Percentiles rank a stretch among this genome's conserved stretches.
phyloP scores from a whole-genome alignment of 371 early-diverging fungal genomes.

The Encephalitozoon cuniculi region DNA sequence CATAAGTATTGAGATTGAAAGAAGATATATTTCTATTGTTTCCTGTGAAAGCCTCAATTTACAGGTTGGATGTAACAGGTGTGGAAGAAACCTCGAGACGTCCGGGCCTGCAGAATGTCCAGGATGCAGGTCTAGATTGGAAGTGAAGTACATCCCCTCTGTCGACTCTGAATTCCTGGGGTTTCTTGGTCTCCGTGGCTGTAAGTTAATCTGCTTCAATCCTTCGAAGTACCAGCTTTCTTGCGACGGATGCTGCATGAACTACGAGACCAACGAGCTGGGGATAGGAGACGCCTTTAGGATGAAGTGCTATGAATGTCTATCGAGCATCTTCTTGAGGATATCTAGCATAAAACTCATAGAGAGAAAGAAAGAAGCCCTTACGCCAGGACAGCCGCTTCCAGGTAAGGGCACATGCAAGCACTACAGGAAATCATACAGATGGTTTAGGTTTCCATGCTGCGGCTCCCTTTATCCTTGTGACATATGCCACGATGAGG shows the following conservation, averaged over 20 bases:
- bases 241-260: constrained; percentile 31
- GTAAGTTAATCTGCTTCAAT: constrained; percentile 31
- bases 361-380: constrained; percentile 59
- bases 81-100: neutral
- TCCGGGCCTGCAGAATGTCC: neutral
- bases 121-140: constrained; percentile 25
- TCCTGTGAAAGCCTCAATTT: constrained; percentile 17
- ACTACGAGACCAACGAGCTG: constrained; percentile 32
- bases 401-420: constrained; percentile 70
- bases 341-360: constrained; percentile 65
- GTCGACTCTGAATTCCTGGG: constrained; percentile 28
- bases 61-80: constrained; percentile 44
- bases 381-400: constrained; percentile 51
- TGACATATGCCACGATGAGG: constrained; percentile 76
- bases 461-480: constrained; percentile 75
- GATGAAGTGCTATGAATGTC: constrained; percentile 62
- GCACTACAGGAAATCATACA: constrained; percentile 78
- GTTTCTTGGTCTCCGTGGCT: constrained; percentile 27
- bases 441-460: constrained; percentile 92
- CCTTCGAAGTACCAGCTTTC: constrained; percentile 40
- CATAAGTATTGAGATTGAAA: constrained; percentile 21
- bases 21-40: constrained; percentile 24
- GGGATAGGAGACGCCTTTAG: neutral
- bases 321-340: constrained; percentile 64
- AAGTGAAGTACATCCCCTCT: constrained; percentile 28